Percentiles rank a stretch among this genome's conserved stretches.
Conservation (phyloP, 1,139 yeast species). For the Taphrina wiesneri region DNA sequence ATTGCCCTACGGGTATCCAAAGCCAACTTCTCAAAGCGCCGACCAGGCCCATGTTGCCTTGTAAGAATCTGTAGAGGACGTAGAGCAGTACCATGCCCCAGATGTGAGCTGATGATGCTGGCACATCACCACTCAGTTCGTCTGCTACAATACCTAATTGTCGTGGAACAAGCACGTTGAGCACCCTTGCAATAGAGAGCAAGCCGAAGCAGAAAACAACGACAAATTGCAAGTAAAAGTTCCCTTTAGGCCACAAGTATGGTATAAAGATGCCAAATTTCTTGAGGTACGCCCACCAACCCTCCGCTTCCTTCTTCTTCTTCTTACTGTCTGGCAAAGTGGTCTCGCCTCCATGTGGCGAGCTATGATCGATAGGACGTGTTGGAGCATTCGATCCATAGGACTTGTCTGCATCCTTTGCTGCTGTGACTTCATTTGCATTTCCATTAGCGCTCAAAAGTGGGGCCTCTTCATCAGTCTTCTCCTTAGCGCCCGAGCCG, state of each 20-base stretch:
- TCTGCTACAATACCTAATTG: conserved; percentile 40
- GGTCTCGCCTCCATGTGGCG: conserved; percentile 23
- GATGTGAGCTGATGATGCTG: conserved; percentile 45
- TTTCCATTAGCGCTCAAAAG: conserved; percentile 3
- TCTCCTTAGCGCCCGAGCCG: neutral
- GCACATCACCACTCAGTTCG: conserved; percentile 33
- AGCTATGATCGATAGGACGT: conserved; percentile 25
- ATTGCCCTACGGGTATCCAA: conserved; percentile 91
- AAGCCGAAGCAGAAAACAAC: conserved; percentile 58
- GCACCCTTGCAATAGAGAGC: conserved; percentile 36
- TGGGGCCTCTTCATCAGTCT: conserved; percentile 15
- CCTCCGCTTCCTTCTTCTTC: conserved; percentile 17
- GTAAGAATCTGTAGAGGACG: conserved; percentile 63
- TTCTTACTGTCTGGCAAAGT: neutral
- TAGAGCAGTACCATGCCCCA: conserved; percentile 87
- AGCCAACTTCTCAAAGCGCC: conserved; percentile 93
- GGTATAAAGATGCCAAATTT: conserved; percentile 44
- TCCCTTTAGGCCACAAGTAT: conserved; percentile 82
- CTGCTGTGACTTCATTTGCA: neutral
- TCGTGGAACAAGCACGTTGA: conserved; percentile 40
- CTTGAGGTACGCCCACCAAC: conserved; percentile 24
- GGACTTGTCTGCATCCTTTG: neutral
- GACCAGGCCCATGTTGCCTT: conserved; percentile 66
- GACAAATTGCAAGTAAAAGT: conserved; percentile 90
- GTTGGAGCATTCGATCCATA: neutral